These are phyloP conservation scores for Gastrodia elata DNA, from an alignment of 106 monocot species.

Conservation along the genomic window DNA sequence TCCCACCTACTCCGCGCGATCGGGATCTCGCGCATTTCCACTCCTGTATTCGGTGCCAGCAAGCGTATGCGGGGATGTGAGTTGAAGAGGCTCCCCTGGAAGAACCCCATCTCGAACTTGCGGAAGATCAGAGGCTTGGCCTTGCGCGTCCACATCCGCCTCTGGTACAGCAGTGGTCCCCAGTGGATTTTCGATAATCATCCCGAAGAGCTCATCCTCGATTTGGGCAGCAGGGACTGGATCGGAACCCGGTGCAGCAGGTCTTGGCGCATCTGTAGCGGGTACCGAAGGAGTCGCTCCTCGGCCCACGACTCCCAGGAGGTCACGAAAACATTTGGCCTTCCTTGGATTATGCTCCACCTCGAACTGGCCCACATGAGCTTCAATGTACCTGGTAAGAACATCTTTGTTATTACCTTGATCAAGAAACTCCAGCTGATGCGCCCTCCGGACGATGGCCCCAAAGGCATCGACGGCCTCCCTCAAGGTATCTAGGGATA, in stretches of 20 bases:
- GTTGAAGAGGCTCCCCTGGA: background rate
- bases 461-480: no score
- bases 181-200: background rate
- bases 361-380: background rate
- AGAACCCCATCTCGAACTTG: background rate
- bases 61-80: background rate
- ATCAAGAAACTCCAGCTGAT: no score
- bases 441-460: no score
- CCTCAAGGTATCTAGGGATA: no score
- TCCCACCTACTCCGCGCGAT: background rate
- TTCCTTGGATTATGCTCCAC: background rate
- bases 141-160: no score
- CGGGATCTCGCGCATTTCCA: background rate
- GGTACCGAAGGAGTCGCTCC: background rate
- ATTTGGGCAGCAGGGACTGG: background rate
- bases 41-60: background rate
- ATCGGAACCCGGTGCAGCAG: background rate
- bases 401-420: no score
- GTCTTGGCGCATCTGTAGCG: background rate
- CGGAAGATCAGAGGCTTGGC: no score
- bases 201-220: background rate
- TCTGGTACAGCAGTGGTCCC: no score
- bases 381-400: no score
- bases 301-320: background rate
- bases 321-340: background rate